A percentile compares a stretch with the other conserved stretches of the same genome.
Evolutionary conservation across 1,284 basidiomycete species (phyloP).

Genomic region (Lentinus polychrous): DNA sequence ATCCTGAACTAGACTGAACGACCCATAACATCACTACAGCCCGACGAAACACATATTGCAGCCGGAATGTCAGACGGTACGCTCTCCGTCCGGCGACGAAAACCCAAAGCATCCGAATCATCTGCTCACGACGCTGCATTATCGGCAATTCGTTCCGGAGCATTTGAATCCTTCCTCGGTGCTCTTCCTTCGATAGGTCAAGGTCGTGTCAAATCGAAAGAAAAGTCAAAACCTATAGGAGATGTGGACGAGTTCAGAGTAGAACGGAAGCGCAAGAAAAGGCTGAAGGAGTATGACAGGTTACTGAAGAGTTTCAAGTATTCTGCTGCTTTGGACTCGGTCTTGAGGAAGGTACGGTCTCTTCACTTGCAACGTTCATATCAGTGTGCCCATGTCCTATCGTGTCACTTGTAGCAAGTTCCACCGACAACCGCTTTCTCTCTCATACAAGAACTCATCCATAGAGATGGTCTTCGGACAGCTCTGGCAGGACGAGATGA

Average conservation of each 20-base stretch:
- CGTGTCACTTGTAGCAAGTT: conserved; percentile 45
- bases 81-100: conserved; percentile 79
- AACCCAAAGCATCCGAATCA: conserved; percentile 64
- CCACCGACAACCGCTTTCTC: conserved; percentile 86
- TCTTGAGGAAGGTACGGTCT: conserved; percentile 69
- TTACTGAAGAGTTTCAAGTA: conserved; percentile 93
- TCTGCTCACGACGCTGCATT: conserved; percentile 35
- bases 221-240: conserved; percentile 39
- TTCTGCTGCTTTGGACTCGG: conserved; percentile 87
- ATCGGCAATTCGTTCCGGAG: conserved; percentile 48
- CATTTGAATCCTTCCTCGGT: conserved; percentile 71
- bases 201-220: conserved; percentile 48
- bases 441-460: conserved; percentile 88
- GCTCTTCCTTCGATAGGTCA: conserved; percentile 49
- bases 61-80: conserved; percentile 98
- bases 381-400: conserved; percentile 3
- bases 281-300: conserved; percentile 84
- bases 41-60: conserved; percentile 94
- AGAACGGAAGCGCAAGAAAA: conserved; percentile 66
- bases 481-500: conserved; percentile 92
- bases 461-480: conserved; percentile 83
- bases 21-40: conserved; percentile 38
- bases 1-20: conserved; percentile 2
- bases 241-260: conserved; percentile 70
- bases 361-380: not conserved